Evolutionary conservation across 2,329 filamentous ascomycete species (phyloP).

Genomic region (Aspergillus aculeatus): DNA sequence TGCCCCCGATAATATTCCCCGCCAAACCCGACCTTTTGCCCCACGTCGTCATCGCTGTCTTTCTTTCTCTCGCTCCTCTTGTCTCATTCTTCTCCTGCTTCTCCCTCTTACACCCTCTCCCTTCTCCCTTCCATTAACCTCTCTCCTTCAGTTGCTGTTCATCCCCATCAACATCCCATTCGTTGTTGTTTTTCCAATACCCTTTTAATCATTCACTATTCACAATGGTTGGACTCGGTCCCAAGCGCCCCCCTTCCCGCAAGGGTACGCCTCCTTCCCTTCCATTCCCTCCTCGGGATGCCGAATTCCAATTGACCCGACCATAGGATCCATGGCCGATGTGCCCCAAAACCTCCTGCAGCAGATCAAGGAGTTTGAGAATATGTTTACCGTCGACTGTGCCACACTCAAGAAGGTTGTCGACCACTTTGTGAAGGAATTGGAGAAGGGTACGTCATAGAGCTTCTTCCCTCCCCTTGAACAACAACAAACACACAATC

Average conservation of each 20-base stretch:
- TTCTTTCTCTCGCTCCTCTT: slow-evolving; percentile 1
- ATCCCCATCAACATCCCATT: slow-evolving; percentile 3
- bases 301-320: not conserved
- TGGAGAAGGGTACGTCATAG: slow-evolving; percentile 68
- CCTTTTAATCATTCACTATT: slow-evolving; percentile 2
- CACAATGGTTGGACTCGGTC: slow-evolving; percentile 64
- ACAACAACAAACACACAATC: not conserved
- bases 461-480: not conserved
- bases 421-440: slow-evolving; percentile 82
- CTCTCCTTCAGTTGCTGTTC: no score
- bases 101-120: slow-evolving; percentile 11
- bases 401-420: slow-evolving; percentile 86
- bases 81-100: not conserved
- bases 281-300: not conserved
- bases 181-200: slow-evolving; percentile 1
- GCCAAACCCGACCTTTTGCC: slow-evolving; percentile 1
- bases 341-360: slow-evolving; percentile 78
- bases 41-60: slow-evolving; percentile 13
- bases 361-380: slow-evolving; percentile 81
- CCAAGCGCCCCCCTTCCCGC: slow-evolving; percentile 64
- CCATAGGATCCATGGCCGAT: slow-evolving; percentile 80
- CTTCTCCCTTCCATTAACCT: slow-evolving; percentile 1
- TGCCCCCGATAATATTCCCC: not conserved
- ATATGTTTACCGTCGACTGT: slow-evolving; percentile 74
- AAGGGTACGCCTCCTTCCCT: slow-evolving; percentile 62